Evolutionary conservation across 768 basidiomycete genomes (phyloP).

Genomic region (Pholiota molesta): DNA sequence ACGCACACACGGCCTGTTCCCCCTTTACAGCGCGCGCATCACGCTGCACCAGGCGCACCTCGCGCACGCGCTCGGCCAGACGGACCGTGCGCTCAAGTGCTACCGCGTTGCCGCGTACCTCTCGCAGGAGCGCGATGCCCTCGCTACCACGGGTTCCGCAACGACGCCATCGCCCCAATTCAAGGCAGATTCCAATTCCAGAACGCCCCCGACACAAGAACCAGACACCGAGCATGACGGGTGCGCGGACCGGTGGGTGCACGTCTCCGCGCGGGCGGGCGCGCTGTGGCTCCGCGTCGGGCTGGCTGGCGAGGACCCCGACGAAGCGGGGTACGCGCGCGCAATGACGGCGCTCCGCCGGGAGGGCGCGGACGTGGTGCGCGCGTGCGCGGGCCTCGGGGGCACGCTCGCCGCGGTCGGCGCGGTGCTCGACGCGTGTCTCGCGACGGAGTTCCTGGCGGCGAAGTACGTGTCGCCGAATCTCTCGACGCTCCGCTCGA

Average conservation of each 20-base stretch:
- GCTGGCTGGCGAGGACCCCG: conserved; percentile 18
- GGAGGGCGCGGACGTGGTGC: conserved; percentile 40
- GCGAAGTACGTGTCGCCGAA: conserved; percentile 53
- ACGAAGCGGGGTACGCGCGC: conserved; percentile 17
- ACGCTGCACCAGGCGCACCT: conserved; percentile 74
- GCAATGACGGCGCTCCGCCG: conserved; percentile 34
- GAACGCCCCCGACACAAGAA: background rate
- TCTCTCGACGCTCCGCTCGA: no score
- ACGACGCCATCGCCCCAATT: background rate
- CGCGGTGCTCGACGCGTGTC: conserved; percentile 54
- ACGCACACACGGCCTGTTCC: conserved; percentile 60
- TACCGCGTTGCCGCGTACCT: conserved; percentile 66
- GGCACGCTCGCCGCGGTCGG: conserved; percentile 59
- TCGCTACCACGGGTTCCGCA: no score
- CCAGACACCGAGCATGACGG: conserved; percentile 29
- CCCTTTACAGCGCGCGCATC: conserved; percentile 59
- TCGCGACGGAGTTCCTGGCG: conserved; percentile 56
- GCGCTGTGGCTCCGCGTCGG: conserved; percentile 38
- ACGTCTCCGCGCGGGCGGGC: conserved; percentile 35
- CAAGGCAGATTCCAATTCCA: background rate
- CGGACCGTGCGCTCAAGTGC: conserved; percentile 56
- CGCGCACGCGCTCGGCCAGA: conserved; percentile 63
- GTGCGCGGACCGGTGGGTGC: conserved; percentile 35
- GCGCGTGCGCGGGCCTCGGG: conserved; percentile 52
- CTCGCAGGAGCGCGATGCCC: conserved; percentile 23